phyloP scores from a whole-genome alignment of 2,329 filamentous ascomycete genomes.

The Fusarium camptoceras region DNA sequence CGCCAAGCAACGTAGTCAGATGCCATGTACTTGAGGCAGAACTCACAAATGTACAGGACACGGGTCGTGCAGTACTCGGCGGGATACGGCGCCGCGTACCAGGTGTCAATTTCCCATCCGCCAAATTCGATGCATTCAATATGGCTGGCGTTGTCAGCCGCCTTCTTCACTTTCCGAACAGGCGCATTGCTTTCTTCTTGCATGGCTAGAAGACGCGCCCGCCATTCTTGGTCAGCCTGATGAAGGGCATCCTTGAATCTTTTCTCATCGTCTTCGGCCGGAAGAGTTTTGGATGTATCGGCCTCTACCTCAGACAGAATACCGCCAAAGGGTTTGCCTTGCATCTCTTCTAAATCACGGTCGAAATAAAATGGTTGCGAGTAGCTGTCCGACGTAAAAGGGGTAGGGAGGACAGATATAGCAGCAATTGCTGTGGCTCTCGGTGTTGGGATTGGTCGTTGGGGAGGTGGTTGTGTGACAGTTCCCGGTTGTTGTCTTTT shows the following conservation, averaged over 20 bases:
- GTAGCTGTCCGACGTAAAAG: conserved; percentile 70
- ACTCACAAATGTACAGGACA: conserved; percentile 98
- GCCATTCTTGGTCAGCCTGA: conserved; percentile 93
- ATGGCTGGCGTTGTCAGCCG: conserved; percentile 88
- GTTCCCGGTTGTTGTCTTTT: conserved; percentile 44
- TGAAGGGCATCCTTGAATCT: conserved; percentile 91
- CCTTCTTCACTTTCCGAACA: conserved; percentile 76
- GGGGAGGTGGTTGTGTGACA: conserved; percentile 38
- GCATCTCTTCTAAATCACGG: conserved; percentile 87
- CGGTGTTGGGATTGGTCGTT: conserved; percentile 43
- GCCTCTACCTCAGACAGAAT: conserved; percentile 90
- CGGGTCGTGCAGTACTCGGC: conserved; percentile 98
- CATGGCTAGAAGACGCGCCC: conserved; percentile 69
- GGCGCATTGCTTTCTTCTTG: conserved; percentile 74
- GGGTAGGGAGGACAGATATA: conserved; percentile 60
- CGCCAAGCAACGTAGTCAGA: conserved; percentile 98
- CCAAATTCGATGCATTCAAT: conserved; percentile 99
- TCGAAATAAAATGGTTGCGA: conserved; percentile 88
- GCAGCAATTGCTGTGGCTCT: conserved; percentile 36
- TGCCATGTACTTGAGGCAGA: conserved; percentile 99
- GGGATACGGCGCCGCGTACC: conserved; percentile 98
- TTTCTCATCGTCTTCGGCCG: conserved; percentile 81
- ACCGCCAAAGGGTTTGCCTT: conserved; percentile 94
- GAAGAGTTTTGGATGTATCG: conserved; percentile 90
- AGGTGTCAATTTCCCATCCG: conserved; percentile 97